Evolutionary conservation across 108 stramenopile genomes (phyloP), one percentile per base, ranked within the genome.

Genomic region (Fragilaria crotonensis): DNA sequence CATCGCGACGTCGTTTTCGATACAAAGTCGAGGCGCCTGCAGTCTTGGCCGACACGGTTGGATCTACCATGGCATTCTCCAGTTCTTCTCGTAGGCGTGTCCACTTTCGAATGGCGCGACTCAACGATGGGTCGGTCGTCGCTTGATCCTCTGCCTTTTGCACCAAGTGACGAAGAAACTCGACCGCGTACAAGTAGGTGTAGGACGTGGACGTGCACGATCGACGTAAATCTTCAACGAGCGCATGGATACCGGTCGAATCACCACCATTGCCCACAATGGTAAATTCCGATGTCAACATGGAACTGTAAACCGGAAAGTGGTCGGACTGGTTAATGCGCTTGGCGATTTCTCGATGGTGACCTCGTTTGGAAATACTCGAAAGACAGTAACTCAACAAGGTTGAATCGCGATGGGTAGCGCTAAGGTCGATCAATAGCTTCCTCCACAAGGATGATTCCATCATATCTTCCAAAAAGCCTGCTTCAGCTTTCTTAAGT

Each of bases 401-500:
- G 21, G 79, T 81, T 64, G 73, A 85, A 48, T 89, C 85, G 45
- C 72, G 84, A 64, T 93, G 71, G 14, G 69, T 66, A 11, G 90
- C 87, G 3, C 84, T 84, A 33, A 93, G 65, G 54, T 93, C 90
- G 54, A 93, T 93, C 64, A 93, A 63, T 33, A 93, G 62, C 25
- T 81, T 75, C 36, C 90, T 71, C 87, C 87, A 93, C 45, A 84
- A 70, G 29, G 68, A 64, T 11, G 83, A 85, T 5, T 72, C 67
- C 67, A 93, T 89, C 87, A 93, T 93, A n/a, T 84, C 82, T 33
- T 80, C 83, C 46, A 93, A 60, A 70, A 93, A 93, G 14, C 70
- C 75, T 19, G 66, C 81, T 45, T 89, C 75, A 9, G 67, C 60
- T 62, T 83, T 88, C n/a, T 71, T 60, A 2, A 93, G 62, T n/a